Evolutionary conservation across 345 rosid species (phyloP), one percentile per base, ranked within the genome.

Genomic region (Populus davidiana): DNA sequence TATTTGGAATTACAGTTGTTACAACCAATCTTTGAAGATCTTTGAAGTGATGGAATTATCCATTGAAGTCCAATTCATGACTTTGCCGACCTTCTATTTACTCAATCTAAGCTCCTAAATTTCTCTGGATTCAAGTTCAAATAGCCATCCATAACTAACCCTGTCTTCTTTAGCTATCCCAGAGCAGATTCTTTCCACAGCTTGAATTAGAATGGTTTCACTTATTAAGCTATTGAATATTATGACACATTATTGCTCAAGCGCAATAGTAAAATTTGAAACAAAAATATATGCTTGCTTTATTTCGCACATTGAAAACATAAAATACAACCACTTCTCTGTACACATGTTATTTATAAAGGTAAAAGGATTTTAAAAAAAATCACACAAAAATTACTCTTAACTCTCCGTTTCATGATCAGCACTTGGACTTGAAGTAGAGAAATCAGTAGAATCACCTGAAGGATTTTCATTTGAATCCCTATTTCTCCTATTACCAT

Each of bases 401-500:
- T 66, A 82, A 47, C 49, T 74, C 77, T 85, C 79, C 59, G 2
- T 68, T 67, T 73, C 81, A 36, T 80, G 71, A 79, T 75, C 81
- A 54, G 29, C 63, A 14, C 54, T 62, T 69, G 82, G 67, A 71
- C 43, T 76, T 39, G 68, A 67, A 67, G 81, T 47, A 73, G 83
- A 71, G 11, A 29, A 72, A 67, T 77, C 79, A 13, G 50, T 25
- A 31, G 83, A 74, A 67, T 80, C 73, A 72, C 4, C 18, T 20
- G 81, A 13, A 79, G 81, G 70, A 66, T 67, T 67, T 67, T 72
- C 81, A 80, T 80, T 76, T 7, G 84, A 77, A 70, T 80, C 80
- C 29, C 71, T 82, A 65, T 73, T 74, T 33, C 83, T 70, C 72
- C 84, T 79, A 75, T 72, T 81, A 66, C 83, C 83, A 76, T 76